Evolutionary conservation across 345 rosid species (phyloP).

Genomic region (Nephelium lappaceum): DNA sequence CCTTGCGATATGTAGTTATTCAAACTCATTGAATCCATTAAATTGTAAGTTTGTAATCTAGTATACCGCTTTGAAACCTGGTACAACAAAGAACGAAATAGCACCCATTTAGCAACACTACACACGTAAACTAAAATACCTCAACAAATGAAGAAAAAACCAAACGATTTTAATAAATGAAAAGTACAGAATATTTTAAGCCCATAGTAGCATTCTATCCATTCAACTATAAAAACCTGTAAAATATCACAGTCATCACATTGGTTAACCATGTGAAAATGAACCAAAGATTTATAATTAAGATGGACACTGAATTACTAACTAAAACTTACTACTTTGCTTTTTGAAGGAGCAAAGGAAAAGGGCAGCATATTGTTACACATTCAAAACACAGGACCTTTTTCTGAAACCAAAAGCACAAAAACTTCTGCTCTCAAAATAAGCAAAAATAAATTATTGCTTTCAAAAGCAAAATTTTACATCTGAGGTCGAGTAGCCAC

Average conservation of each 20-base stretch:
- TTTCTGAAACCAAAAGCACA: too few species aligned
- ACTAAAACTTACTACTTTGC: background rate
- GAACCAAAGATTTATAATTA: background rate
- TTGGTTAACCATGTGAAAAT: background rate
- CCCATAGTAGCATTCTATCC: too few species aligned
- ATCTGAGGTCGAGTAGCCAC: too few species aligned
- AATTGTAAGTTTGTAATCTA: slow-evolving; percentile 47
- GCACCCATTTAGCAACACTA: slow-evolving; percentile 10
- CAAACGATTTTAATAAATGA: too few species aligned
- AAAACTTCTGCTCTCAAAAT: too few species aligned
- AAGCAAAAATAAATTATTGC: too few species aligned
- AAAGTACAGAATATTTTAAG: background rate
- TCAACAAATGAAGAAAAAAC: background rate
- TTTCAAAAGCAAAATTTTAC: too few species aligned
- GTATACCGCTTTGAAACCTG: slow-evolving; percentile 39
- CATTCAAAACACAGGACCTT: background rate
- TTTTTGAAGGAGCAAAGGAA: background rate
- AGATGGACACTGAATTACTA: background rate
- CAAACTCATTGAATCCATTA: slow-evolving; percentile 27
- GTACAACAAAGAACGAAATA: slow-evolving; percentile 38
- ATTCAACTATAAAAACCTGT: background rate
- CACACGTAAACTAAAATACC: background rate
- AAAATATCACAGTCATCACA: background rate
- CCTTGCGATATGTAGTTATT: slow-evolving; percentile 24
- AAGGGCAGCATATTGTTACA: background rate